These are phyloP conservation scores for Neurospora sp. DNA, from an alignment of 495 filamentous ascomycete species.

Conservation along the genomic window DNA sequence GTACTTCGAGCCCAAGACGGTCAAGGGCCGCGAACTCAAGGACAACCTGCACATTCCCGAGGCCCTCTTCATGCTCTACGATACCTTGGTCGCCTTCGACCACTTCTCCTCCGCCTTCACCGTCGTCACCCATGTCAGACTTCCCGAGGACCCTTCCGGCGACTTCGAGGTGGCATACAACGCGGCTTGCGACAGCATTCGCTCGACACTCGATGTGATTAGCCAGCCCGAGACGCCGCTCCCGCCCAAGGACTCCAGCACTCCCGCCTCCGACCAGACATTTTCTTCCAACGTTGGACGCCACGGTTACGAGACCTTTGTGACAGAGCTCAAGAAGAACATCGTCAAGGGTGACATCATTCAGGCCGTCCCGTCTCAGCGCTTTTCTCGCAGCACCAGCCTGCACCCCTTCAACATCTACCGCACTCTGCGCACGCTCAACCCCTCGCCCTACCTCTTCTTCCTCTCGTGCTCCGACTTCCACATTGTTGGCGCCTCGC, in stretches of 20 bases:
- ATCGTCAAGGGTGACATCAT: constrained; percentile 90
- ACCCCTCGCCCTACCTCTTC: constrained; percentile 94
- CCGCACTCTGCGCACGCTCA: constrained; percentile 87
- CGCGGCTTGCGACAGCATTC: constrained; percentile 50
- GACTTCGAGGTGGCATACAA: constrained; percentile 49
- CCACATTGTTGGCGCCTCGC: constrained; percentile 88
- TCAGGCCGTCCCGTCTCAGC: constrained; percentile 91
- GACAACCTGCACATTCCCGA: constrained; percentile 84
- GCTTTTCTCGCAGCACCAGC: constrained; percentile 76
- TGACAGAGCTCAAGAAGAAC: constrained; percentile 71
- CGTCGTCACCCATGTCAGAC: constrained; percentile 76
- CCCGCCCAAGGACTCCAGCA: constrained; percentile 63
- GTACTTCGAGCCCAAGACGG: constrained; percentile 94
- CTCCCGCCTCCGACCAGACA: constrained; percentile 47
- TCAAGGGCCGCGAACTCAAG: constrained; percentile 56
- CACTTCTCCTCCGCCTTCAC: constrained; percentile 88
- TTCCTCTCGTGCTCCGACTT: constrained; percentile 86
- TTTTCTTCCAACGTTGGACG: constrained; percentile 93
- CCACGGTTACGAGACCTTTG: constrained; percentile 78
- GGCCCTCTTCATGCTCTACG: constrained; percentile 94
- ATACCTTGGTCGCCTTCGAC: constrained; percentile 91
- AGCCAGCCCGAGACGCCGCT: constrained; percentile 63
- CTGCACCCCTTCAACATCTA: constrained; percentile 98
- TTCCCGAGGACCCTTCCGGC: constrained; percentile 37
- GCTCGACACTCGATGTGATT: constrained; percentile 56